Evolutionary conservation across 495 filamentous ascomycete genomes (phyloP).

Genomic region (Penicillium canariense): DNA sequence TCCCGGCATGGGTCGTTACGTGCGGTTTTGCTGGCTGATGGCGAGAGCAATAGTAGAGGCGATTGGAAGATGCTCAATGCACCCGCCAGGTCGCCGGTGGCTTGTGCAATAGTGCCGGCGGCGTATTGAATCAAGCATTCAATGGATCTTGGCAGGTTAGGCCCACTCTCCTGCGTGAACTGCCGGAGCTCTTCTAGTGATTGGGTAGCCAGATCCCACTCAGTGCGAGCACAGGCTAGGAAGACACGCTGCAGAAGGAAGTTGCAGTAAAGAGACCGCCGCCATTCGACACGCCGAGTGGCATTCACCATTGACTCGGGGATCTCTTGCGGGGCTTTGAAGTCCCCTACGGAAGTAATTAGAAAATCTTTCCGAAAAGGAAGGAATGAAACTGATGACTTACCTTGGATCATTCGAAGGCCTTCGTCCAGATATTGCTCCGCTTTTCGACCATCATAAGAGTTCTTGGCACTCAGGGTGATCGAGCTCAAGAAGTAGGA

Average conservation of each 20-base stretch:
- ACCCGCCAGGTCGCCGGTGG: conserved; percentile 62
- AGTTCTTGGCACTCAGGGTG: conserved; percentile 60
- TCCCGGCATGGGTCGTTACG: conserved; percentile 62
- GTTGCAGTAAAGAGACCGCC: conserved; percentile 52
- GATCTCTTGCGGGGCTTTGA: conserved; percentile 40
- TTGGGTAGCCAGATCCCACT: conserved; percentile 56
- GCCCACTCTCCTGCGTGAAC: conserved; percentile 33
- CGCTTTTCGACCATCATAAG: conserved; percentile 62
- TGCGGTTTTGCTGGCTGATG: conserved; percentile 37
- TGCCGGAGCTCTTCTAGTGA: conserved; percentile 42
- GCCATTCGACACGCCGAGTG: conserved; percentile 49
- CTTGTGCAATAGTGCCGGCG: conserved; percentile 72
- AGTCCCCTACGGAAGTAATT: conserved; percentile 28
- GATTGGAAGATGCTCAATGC: conserved; percentile 68
- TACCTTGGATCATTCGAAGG: conserved; percentile 55
- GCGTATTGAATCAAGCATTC: conserved; percentile 62
- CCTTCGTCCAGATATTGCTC: conserved; percentile 67
- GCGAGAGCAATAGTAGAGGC: conserved; percentile 51
- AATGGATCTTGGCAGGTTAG: conserved; percentile 41
- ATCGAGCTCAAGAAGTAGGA: conserved; percentile 74
- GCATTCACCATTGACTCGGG: conserved; percentile 47
- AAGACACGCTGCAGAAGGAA: conserved; percentile 61
- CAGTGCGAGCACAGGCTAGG: conserved; percentile 56
- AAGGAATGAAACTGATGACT: conserved; percentile 10
- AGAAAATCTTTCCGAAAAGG: background rate